A percentile compares a stretch with the other conserved stretches of the same genome.
Conservation (phyloP, 2,329 filamentous ascomycete genomes). For the Harringtonia aguacate region DNA sequence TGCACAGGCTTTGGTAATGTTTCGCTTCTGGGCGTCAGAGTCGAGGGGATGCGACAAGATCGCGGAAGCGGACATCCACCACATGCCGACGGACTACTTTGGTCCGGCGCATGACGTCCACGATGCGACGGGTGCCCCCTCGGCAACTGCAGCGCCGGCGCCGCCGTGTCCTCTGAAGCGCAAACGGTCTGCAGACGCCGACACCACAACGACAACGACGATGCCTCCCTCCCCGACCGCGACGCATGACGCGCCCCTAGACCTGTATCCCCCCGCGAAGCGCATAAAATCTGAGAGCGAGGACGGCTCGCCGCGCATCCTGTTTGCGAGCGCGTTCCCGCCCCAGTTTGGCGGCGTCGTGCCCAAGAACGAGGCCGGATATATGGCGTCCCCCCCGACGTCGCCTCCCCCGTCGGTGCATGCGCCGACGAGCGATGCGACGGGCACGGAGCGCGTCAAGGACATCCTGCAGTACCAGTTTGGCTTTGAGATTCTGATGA, state of each 20-base stretch:
- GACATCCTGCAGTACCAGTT: slow-evolving; percentile 78
- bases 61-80: slow-evolving; percentile 28
- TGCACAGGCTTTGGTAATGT: slow-evolving; percentile 39
- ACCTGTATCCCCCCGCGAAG: slow-evolving; percentile 2
- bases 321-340: not conserved
- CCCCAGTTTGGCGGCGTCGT: slow-evolving; percentile 5
- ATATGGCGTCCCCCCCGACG: slow-evolving; percentile 7
- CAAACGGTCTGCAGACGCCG: slow-evolving; percentile 4
- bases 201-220: not conserved
- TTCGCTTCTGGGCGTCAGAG: slow-evolving; percentile 51
- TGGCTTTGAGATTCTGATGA: slow-evolving; percentile 81
- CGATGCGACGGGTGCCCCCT: not conserved
- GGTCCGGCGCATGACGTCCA: slow-evolving; percentile 13
- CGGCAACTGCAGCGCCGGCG: not conserved
- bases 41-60: slow-evolving; percentile 45
- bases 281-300: slow-evolving; percentile 21
- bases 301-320: slow-evolving; percentile 12
- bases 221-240: slow-evolving; percentile 7
- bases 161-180: slow-evolving; percentile 10
- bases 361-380: not conserved
- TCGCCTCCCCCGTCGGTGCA: slow-evolving; percentile 8
- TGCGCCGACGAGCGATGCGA: slow-evolving; percentile 10
- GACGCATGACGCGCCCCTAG: not conserved
- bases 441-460: slow-evolving; percentile 43
- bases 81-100: slow-evolving; percentile 21